Conservation (phyloP, 805 yeast genomes). For the Starmera quercuum region DNA sequence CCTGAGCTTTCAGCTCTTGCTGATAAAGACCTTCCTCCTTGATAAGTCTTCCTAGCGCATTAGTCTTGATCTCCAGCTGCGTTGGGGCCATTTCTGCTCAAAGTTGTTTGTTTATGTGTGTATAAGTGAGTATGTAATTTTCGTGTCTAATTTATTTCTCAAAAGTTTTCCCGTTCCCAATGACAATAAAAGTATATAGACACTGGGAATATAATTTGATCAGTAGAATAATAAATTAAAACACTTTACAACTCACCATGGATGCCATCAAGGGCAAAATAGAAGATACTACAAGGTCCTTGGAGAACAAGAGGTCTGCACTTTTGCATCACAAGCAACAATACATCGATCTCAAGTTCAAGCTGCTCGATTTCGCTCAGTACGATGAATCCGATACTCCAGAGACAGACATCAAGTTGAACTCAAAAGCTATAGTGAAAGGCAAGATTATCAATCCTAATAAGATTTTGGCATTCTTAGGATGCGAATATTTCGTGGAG, state of each 20-base stretch:
- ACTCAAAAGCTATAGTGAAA: slow-evolving; percentile 12
- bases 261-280: not conserved
- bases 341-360: slow-evolving; percentile 14
- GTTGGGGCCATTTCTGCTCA: slow-evolving; percentile 55
- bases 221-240: too few species aligned
- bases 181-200: too few species aligned
- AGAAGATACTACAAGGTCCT: not conserved
- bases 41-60: slow-evolving; percentile 58
- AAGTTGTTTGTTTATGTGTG: not conserved
- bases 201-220: too few species aligned
- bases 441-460: slow-evolving; percentile 15
- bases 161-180: too few species aligned
- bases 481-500: slow-evolving; percentile 34
- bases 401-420: slow-evolving; percentile 9
- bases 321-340: slow-evolving; percentile 13
- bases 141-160: too few species aligned
- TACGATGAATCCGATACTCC: slow-evolving; percentile 6
- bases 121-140: too few species aligned
- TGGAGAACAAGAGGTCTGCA: slow-evolving; percentile 3
- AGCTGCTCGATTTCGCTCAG: slow-evolving; percentile 11
- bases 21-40: slow-evolving; percentile 61
- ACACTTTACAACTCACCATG: too few species aligned
- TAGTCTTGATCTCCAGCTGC: slow-evolving; percentile 59
- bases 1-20: slow-evolving; percentile 50
- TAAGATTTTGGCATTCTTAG: slow-evolving; percentile 25